phyloP scores from a whole-genome alignment of 768 basidiomycete genomes.

The Russula compacta region DNA sequence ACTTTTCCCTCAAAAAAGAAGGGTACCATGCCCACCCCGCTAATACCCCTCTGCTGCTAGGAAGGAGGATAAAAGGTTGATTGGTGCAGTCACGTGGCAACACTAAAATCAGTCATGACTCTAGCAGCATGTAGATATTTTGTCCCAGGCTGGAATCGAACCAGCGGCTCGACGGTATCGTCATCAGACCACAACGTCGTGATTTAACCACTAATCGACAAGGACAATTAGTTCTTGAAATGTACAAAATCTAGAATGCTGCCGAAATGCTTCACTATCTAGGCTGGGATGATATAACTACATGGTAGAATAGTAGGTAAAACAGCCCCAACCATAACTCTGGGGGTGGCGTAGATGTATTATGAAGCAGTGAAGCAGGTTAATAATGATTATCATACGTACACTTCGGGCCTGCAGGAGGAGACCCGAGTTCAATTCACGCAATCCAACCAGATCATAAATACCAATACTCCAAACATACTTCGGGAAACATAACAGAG shows the following conservation, averaged over 20 bases:
- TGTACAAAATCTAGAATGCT: neutral
- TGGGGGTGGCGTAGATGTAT: neutral
- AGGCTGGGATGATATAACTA: neutral
- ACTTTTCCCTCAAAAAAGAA: too few species aligned
- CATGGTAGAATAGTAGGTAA: neutral
- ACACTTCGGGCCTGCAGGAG: neutral
- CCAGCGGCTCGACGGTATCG: conserved; percentile 17
- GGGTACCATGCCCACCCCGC: too few species aligned
- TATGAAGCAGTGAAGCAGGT: neutral
- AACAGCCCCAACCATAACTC: neutral
- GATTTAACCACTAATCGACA: conserved; percentile 20
- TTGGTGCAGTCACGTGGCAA: too few species aligned
- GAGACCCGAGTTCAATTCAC: neutral
- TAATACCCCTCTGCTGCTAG: too few species aligned
- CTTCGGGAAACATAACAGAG: neutral
- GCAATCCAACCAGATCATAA: neutral
- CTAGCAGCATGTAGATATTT: neutral
- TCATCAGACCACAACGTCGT: conserved; percentile 15
- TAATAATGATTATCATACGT: neutral
- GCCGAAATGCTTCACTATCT: too few species aligned
- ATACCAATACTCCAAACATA: neutral
- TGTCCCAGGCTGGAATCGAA: conserved; percentile 18
- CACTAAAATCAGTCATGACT: too few species aligned
- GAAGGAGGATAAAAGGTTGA: too few species aligned
- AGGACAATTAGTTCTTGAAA: neutral